phyloP scores from a whole-genome alignment of 2,329 filamentous ascomycete species.

The Fusarium siculi region DNA sequence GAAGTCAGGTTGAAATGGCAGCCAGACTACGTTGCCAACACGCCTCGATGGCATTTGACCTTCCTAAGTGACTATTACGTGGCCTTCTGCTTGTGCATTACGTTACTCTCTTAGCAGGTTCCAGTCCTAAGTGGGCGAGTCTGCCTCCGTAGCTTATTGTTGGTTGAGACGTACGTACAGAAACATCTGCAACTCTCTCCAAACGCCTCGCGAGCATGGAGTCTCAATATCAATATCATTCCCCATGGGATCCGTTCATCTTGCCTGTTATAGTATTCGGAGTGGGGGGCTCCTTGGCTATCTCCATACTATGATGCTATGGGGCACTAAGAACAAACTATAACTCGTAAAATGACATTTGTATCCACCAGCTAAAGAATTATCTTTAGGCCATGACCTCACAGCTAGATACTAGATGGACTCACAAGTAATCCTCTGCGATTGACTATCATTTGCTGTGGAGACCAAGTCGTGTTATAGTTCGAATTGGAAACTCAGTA shows the following conservation, averaged over 20 bases:
- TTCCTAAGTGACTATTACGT: not conserved
- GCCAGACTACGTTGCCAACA: constrained; percentile 9
- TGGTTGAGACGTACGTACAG: constrained; percentile 3
- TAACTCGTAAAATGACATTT: constrained; percentile 4
- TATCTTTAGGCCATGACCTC: not conserved
- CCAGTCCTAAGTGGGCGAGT: not conserved
- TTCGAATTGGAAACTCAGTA: not conserved
- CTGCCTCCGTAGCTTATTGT: not conserved
- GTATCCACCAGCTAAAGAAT: constrained; percentile 21
- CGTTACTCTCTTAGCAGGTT: not conserved
- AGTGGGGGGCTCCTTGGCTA: constrained; percentile 8
- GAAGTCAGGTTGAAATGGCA: constrained; percentile 11
- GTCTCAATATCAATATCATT: not conserved
- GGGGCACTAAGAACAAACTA: constrained; percentile 3
- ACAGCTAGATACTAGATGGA: not conserved
- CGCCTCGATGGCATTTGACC: not conserved
- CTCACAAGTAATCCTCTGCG: not conserved
- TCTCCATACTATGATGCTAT: constrained; percentile 11
- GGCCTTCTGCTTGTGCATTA: not conserved
- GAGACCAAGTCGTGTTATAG: not conserved
- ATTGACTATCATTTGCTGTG: not conserved
- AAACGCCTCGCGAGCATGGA: not conserved
- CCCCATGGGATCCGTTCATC: not conserved
- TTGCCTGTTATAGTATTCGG: constrained; percentile 9
- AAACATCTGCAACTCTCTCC: not conserved